Evolutionary conservation across 116 monocot genomes (phyloP).

Genomic region (Iris pallida): DNA sequence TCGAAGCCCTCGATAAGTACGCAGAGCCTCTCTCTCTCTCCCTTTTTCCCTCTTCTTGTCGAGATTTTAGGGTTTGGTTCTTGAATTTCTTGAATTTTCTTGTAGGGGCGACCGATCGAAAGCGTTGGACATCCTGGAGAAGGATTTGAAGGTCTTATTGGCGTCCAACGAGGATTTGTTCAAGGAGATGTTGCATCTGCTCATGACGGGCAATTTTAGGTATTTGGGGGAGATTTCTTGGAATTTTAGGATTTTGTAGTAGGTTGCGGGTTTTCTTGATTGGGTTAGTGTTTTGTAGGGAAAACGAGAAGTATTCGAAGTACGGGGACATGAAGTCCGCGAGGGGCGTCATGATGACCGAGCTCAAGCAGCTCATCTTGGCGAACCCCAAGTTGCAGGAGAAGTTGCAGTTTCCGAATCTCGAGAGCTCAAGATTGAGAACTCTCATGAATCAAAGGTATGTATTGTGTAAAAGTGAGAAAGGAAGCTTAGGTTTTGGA

Average conservation of each 20-base stretch:
- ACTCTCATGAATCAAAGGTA: slow-evolving; percentile 86
- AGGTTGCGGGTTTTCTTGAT: not conserved
- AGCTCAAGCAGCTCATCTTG: slow-evolving; percentile 78
- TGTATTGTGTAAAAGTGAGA: not conserved
- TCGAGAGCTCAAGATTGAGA: slow-evolving; percentile 57
- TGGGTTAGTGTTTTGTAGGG: slow-evolving; percentile 27
- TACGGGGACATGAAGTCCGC: slow-evolving; percentile 79
- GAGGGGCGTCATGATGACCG: slow-evolving; percentile 53
- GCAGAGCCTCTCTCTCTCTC: not conserved
- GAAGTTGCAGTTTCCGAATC: slow-evolving; percentile 63
- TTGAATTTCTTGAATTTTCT: slow-evolving; percentile 5
- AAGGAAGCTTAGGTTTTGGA: no score
- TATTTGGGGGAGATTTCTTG: slow-evolving; percentile 5
- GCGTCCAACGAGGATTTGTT: slow-evolving; percentile 76
- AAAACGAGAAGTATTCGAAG: slow-evolving; percentile 85
- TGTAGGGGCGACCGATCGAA: slow-evolving; percentile 63
- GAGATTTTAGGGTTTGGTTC: not conserved
- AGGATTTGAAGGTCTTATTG: slow-evolving; percentile 77
- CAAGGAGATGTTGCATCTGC: slow-evolving; percentile 75
- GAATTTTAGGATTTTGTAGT: not conserved
- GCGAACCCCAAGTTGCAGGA: slow-evolving; percentile 72
- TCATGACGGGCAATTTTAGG: slow-evolving; percentile 77
- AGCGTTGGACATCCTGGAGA: slow-evolving; percentile 72
- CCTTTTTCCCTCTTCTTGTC: no score
- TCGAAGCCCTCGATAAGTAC: slow-evolving; percentile 80